phyloP scores from a whole-genome alignment of 2,329 filamentous ascomycete species.

The Aspergillus terreus region DNA sequence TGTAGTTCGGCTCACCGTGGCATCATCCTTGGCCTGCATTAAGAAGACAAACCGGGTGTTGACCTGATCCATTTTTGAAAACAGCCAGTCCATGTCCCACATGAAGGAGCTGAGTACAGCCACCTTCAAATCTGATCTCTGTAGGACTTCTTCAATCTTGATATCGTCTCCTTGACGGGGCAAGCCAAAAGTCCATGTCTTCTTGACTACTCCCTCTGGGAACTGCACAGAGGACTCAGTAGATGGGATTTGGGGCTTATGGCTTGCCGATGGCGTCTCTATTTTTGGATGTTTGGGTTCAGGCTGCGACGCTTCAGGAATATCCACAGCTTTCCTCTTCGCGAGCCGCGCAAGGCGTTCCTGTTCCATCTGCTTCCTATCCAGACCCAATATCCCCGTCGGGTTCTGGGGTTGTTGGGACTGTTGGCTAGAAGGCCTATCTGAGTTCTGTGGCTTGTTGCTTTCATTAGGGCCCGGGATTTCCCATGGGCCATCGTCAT shows the following conservation, averaged over 20 bases:
- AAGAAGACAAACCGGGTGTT: constrained; percentile 62
- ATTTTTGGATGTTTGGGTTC: constrained; percentile 22
- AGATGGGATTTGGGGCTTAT: background rate
- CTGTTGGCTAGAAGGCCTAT: background rate
- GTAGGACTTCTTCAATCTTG: constrained; percentile 80
- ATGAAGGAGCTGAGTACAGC: constrained; percentile 84
- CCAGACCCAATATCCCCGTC: constrained; percentile 52
- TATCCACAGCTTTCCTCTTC: constrained; percentile 52
- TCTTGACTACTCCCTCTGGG: constrained; percentile 67
- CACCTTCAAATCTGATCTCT: constrained; percentile 66
- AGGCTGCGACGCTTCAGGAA: constrained; percentile 25
- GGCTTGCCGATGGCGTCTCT: background rate
- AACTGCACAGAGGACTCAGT: constrained; percentile 40
- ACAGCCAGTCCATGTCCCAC: constrained; percentile 77
- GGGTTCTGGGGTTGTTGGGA: background rate
- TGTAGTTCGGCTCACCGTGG: constrained; percentile 30
- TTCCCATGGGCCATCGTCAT: constrained; percentile 3
- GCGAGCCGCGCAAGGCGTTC: constrained; percentile 69
- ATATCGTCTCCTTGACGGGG: constrained; percentile 67
- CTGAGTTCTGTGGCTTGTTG: background rate
- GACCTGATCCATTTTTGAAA: constrained; percentile 63
- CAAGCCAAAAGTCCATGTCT: constrained; percentile 70
- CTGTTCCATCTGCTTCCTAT: constrained; percentile 80
- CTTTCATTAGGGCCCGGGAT: background rate
- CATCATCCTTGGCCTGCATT: constrained; percentile 56